Percentiles rank a stretch among this genome's conserved stretches.
These are phyloP conservation scores for Taxawa tesnikishii DNA, from an alignment of 2,329 filamentous ascomycete species.

Conservation along the genomic window DNA sequence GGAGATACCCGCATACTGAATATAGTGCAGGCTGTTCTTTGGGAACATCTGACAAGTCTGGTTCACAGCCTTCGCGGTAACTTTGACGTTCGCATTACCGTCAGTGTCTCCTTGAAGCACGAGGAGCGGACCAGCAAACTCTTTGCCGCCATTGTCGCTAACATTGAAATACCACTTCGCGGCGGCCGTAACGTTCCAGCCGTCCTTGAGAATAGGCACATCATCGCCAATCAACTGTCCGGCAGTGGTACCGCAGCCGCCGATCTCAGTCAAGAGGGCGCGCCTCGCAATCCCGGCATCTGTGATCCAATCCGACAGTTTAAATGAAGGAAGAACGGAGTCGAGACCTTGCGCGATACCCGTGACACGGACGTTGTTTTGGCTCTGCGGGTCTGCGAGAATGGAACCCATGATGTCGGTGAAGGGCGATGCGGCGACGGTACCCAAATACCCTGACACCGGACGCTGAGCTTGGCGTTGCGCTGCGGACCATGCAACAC, in stretches of 20 bases:
- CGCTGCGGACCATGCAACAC: slow-evolving; percentile 28
- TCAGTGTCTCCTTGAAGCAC: slow-evolving; percentile 23
- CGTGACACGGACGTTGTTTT: slow-evolving; percentile 11
- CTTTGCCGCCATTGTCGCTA: slow-evolving; percentile 17
- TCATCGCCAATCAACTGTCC: slow-evolving; percentile 9
- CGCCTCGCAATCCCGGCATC: slow-evolving; percentile 11
- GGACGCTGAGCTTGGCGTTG: slow-evolving; percentile 20
- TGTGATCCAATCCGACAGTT: slow-evolving; percentile 16
- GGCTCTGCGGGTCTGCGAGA: slow-evolving; percentile 6
- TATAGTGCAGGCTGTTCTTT: slow-evolving; percentile 17
- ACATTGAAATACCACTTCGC: slow-evolving; percentile 14
- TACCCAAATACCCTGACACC: slow-evolving; percentile 24
- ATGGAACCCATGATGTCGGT: slow-evolving; percentile 17
- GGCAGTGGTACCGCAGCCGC: slow-evolving; percentile 4
- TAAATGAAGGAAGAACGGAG: slow-evolving; percentile 17
- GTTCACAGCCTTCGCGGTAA: slow-evolving; percentile 12
- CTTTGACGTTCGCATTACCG: slow-evolving; percentile 10
- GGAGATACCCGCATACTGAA: slow-evolving; percentile 13
- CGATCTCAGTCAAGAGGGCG: slow-evolving; percentile 8
- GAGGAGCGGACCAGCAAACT: slow-evolving; percentile 24
- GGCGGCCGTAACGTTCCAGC: slow-evolving; percentile 11
- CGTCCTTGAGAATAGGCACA: slow-evolving; percentile 10
- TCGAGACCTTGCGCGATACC: slow-evolving; percentile 11
- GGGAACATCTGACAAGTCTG: no score
- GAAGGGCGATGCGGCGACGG: slow-evolving; percentile 18